Base-by-base conservation (phyloP, 129 eudicot species). In the Oenanthe sinensis region DNA sequence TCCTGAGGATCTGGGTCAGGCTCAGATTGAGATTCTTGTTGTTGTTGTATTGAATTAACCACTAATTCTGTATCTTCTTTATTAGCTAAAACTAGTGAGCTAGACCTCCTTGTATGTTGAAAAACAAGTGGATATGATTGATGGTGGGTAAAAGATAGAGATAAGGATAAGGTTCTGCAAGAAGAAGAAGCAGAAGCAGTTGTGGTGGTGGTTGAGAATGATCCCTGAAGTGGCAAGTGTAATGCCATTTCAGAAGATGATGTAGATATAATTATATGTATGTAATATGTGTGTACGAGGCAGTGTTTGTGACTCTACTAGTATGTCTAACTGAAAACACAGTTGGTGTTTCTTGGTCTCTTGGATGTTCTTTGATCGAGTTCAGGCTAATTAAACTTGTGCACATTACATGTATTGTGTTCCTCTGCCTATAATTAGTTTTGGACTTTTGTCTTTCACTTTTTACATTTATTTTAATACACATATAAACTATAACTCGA, bases 1-100 rank as follows among this genome's bases (percentile, higher is more conserved):
- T 88, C 93, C 79, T 91, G 89, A 5, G 98, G 91, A 87, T 88
- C 94, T 52, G 89, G 88, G 85, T 89, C 97, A 26, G 69, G 75
- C 28, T 79, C 91, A 11, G 71, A 76, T 19, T 85, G 84, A 6
- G 77, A 28, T 30, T 89, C 87, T 48, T 75, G 86, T 48, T 75
- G 75, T 4, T 83, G 81, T 0, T 78, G 82, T 47, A 43, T 85
- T n/a, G 60, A 88, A 78, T 75, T 79, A 7, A 36, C 26, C 54
- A 12, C 54, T n/a, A 86, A 20, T 79, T 78, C 76, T 7, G 83
- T 75, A 52, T 89, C 94, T 88, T 89, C 89, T 58, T 74, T 82
- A 60, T 81, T 76, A 77, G 81, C 86, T 63, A 81, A 83, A 37
- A 87, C 82, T 11, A 54, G 44, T 1, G 65, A 80, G 63, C 62